Evolutionary conservation across 78 protist genomes (phyloP), one percentile per base, ranked within the genome.

Genomic region (Chrysochromulina parva): DNA sequence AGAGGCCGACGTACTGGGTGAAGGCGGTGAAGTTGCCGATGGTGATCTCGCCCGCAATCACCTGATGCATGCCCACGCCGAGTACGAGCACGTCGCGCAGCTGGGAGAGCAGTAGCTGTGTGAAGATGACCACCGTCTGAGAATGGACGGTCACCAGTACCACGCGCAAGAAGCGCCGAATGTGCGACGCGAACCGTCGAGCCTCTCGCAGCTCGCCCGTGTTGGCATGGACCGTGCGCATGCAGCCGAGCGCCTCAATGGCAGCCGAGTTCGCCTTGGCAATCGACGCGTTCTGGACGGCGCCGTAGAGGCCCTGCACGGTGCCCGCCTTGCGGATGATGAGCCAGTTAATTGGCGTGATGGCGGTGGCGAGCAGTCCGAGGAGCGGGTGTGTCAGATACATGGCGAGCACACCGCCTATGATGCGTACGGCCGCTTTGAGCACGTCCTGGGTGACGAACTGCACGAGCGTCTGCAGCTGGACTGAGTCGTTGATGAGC

Each of bases 41-140:
- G 85, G 85, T 19, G n/a, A 76, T 14, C 47, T 50, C 16, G 53
- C 85, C 85, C 57, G 57, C 85, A 26, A 76, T 13, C 57, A 76
- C 57, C 11, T 76, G 85, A 16, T 76, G 85, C 85, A 76, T 38
- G n/a, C 85, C 85, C 58, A 11, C 5, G n/a, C n/a, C 85, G 26
- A 76, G 57, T 22, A 76, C 85, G 47, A 50, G n/a, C 85, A 76
- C 85, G 57, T 76, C 85, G 57, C 85, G 85, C 85, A 50, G n/a
- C 85, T 76, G 7, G 85, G 53, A 28, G 28, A 73, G 82, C 11
- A 13, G 16, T 10, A 28, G 82, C 48, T n/a, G 48, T 38, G 85
- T 26, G 58, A 76, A 76, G 60, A 38, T 76, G 85, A 76, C 60
- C 28, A 13, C 58, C 38, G 85, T 76, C 85, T 76, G 60, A 14